Percentiles rank a stretch among this genome's conserved stretches.
These are phyloP conservation scores for Rhipidocladum racemiflorum DNA, from an alignment of 176 grass and related monocot genomes.

Conservation along the genomic window DNA sequence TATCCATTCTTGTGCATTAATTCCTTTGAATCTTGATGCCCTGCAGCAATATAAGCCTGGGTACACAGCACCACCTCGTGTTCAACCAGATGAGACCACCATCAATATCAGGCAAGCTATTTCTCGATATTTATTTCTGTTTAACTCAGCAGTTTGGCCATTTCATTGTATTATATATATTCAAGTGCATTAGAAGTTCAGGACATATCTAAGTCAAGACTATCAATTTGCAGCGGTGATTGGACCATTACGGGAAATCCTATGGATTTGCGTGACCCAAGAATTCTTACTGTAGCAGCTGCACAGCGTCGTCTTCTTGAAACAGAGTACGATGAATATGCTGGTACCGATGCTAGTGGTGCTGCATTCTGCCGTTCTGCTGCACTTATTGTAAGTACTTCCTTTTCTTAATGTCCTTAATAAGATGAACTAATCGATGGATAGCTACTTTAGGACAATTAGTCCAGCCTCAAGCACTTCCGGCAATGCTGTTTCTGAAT, in stretches of 20 bases:
- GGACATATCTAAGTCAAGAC: slow-evolving; percentile 1
- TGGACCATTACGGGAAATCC: slow-evolving; percentile 59
- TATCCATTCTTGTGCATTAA: slow-evolving; percentile 11
- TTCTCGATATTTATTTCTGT: background rate
- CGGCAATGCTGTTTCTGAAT: background rate
- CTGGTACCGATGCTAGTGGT: slow-evolving; percentile 64
- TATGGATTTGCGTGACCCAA: slow-evolving; percentile 76
- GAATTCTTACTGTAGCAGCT: slow-evolving; percentile 75
- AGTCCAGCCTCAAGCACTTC: background rate
- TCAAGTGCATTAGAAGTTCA: background rate
- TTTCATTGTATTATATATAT: slow-evolving; percentile 7
- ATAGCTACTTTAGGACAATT: background rate
- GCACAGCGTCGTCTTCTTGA: slow-evolving; percentile 84
- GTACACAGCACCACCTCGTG: slow-evolving; percentile 65
- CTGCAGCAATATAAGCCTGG: slow-evolving; percentile 81
- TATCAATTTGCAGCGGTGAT: slow-evolving; percentile 56
- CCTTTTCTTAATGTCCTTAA: background rate
- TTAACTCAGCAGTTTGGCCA: background rate
- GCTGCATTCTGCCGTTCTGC: slow-evolving; percentile 82
- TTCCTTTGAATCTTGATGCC: slow-evolving; percentile 12
- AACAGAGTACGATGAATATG: slow-evolving; percentile 87
- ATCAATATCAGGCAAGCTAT: slow-evolving; percentile 75
- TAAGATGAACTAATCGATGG: background rate
- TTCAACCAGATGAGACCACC: slow-evolving; percentile 67
- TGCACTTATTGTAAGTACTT: slow-evolving; percentile 77